Evolutionary conservation across 495 filamentous ascomycete genomes (phyloP).

Genomic region (Sabuloglossum arenarium): DNA sequence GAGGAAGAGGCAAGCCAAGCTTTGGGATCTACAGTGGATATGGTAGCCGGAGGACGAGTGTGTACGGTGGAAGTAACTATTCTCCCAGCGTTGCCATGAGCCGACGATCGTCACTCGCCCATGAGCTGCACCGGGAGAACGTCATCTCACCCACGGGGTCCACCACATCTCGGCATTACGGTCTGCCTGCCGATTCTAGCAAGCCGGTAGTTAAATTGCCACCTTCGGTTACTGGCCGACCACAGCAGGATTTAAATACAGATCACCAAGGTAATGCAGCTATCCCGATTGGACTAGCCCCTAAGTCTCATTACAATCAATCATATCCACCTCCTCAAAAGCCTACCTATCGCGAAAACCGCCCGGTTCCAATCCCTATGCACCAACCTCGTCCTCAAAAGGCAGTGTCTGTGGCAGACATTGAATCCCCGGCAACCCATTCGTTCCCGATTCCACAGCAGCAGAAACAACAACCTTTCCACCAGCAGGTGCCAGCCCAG

Average conservation of each 20-base stretch:
- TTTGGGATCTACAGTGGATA: conserved; percentile 38
- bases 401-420: conserved; percentile 79
- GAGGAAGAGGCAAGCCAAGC: conserved; percentile 44
- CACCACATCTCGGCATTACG: conserved; percentile 43
- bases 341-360: conserved; percentile 59
- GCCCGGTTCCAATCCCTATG: conserved; percentile 60
- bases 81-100: conserved; percentile 85
- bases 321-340: conserved; percentile 44
- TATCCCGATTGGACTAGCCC: conserved; percentile 25
- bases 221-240: conserved; percentile 23
- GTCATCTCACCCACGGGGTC: conserved; percentile 61
- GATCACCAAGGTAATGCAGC: conserved; percentile 1
- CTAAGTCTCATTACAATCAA: conserved; percentile 25
- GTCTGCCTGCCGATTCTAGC: conserved; percentile 31
- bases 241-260: background rate
- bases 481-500: conserved; percentile 68
- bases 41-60: conserved; percentile 55
- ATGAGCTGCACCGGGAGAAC: conserved; percentile 43
- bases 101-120: conserved; percentile 70
- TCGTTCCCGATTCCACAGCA: conserved; percentile 51
- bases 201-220: conserved; percentile 79
- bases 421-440: conserved; percentile 63
- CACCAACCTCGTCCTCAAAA: conserved; percentile 94
- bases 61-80: conserved; percentile 65
- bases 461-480: conserved; percentile 64